Evolutionary conservation across 768 basidiomycete species (phyloP).

Genomic region (Tylopilus cervinicoccineus): DNA sequence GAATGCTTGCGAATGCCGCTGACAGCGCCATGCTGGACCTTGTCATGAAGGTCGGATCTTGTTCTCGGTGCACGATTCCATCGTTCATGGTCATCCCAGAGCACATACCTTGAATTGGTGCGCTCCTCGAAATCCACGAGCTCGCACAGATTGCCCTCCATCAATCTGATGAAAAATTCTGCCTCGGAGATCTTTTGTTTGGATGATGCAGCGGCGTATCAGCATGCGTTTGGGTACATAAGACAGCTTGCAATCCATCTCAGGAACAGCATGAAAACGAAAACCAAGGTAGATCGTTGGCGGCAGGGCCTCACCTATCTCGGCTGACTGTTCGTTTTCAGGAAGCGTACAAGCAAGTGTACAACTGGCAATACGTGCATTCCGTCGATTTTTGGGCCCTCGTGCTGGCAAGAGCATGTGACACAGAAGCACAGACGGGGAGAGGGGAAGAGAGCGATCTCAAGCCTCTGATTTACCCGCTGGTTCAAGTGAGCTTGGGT

Average conservation of each 20-base stretch:
- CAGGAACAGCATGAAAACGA: slow-evolving; percentile 85
- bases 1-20: slow-evolving; percentile 70
- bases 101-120: slow-evolving; percentile 83
- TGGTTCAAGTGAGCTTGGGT: slow-evolving; percentile 92
- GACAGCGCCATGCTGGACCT: slow-evolving; percentile 82
- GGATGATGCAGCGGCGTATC: slow-evolving; percentile 72
- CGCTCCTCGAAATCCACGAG: slow-evolving; percentile 84
- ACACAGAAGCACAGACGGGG: slow-evolving; percentile 48
- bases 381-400: slow-evolving; percentile 95
- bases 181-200: slow-evolving; percentile 89
- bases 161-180: slow-evolving; percentile 97
- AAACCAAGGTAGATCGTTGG: slow-evolving; percentile 59
- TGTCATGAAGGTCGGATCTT: slow-evolving; percentile 67
- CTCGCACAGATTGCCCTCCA: slow-evolving; percentile 80
- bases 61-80: not conserved
- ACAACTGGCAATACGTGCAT: slow-evolving; percentile 99
- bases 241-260: slow-evolving; percentile 92
- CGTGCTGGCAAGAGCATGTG: slow-evolving; percentile 80
- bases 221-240: slow-evolving; percentile 94
- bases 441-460: slow-evolving; percentile 69
- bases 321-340: slow-evolving; percentile 27
- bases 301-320: slow-evolving; percentile 1
- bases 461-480: slow-evolving; percentile 86
- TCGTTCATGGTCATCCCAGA: slow-evolving; percentile 40
- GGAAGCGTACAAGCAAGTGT: slow-evolving; percentile 92